Base-by-base conservation (phyloP, 768 basidiomycete genomes). In the Bullera alba region DNA sequence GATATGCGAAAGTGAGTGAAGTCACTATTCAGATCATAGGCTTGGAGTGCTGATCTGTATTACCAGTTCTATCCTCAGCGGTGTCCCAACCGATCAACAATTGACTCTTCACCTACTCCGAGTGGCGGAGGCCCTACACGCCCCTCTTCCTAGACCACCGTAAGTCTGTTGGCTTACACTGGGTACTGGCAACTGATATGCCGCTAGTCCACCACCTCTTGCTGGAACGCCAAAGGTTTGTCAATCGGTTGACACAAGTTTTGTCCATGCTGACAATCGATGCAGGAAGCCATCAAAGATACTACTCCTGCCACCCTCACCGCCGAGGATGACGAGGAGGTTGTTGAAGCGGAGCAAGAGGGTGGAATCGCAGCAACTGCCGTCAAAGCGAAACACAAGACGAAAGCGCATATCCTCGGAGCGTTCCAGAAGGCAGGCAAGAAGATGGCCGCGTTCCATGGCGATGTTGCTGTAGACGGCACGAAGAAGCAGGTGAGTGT, bases 11-110 rank as follows among this genome's bases (percentile, higher is more conserved):
- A 75, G 71, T 73, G 53, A 53, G 69, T 38, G 3, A 0, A 22
- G 1, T 10, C 14, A 8, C 19, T 10, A 27, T 12, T 16, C 27
- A 22, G 19, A 42, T 30, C 3, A 42, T 26, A n/a, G n/a, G n/a
- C n/a, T n/a, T n/a, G n/a, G n/a, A n/a, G 26, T 22, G 36, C 45
- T 50, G 25, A 50, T 45, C n/a, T 5, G 39, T 38, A 17, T 16
- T 25, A 4, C 2, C 44, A 71, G 69, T 59, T 73, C 73, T 1
- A 57, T 75, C 46, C 48, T 75, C 30, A 71, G 67, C 32, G 56
- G 67, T 21, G 75, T 76, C 2, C 75, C 75, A 6, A 76, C 74
- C 48, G 67, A 76, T 54, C 69, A 70, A 22, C 75, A 75, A 37
- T 57, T 75, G 34, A 70, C 70, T 4, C 61, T 76, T 4, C 70